Evolutionary conservation across 2,329 filamentous ascomycete species (phyloP).

Genomic region (Plectosphaerella cucumerina): DNA sequence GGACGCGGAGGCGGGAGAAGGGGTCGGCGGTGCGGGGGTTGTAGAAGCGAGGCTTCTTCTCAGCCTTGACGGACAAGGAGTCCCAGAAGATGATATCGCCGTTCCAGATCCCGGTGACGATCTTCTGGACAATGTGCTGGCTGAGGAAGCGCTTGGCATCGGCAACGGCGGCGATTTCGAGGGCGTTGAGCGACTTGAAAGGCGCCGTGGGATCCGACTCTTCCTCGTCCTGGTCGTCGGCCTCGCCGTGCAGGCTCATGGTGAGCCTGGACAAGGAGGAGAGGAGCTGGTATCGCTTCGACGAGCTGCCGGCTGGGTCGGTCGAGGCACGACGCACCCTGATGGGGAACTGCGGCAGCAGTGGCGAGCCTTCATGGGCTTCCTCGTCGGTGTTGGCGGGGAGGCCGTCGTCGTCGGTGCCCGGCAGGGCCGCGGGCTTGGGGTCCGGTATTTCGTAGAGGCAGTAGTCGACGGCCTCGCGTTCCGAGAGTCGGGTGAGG

Average conservation of each 20-base stretch:
- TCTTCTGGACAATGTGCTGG: constrained; percentile 75
- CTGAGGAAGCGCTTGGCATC: constrained; percentile 81
- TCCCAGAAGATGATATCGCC: constrained; percentile 89
- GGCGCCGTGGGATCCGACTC: constrained; percentile 62
- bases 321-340: constrained; percentile 12
- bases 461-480: constrained; percentile 70
- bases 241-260: constrained; percentile 35
- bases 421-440: constrained; percentile 10
- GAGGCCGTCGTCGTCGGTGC: constrained; percentile 12
- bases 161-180: constrained; percentile 80
- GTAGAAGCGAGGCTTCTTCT: constrained; percentile 74
- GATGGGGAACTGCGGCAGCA: constrained; percentile 30
- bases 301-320: constrained; percentile 31
- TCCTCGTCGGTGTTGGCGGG: constrained; percentile 31
- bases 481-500: constrained; percentile 64
- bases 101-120: constrained; percentile 80
- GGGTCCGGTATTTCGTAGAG: constrained; percentile 64
- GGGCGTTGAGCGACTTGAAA: constrained; percentile 76
- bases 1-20: constrained; percentile 72
- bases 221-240: constrained; percentile 29
- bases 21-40: constrained; percentile 63
- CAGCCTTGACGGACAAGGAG: constrained; percentile 64
- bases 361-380: constrained; percentile 42
- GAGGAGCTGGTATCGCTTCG: constrained; percentile 44
- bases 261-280: constrained; percentile 54